Conservation (phyloP, 2,329 filamentous ascomycete species). For the Alternaria sp. region DNA sequence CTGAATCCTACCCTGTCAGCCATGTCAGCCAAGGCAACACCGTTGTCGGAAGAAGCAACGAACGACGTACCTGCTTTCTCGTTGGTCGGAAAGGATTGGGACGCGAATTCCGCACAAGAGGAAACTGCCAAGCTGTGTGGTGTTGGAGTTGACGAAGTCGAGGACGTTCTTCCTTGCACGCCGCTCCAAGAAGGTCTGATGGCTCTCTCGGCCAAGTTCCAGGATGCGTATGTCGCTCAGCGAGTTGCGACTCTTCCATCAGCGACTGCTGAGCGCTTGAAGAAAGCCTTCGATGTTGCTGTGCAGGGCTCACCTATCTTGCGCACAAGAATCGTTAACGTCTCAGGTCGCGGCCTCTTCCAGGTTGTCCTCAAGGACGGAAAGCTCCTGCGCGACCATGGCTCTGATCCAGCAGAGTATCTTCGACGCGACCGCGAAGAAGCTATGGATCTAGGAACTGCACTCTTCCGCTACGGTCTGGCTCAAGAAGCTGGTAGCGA, state of each 20-base stretch:
- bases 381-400: slow-evolving; percentile 37
- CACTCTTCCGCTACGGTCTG: slow-evolving; percentile 48
- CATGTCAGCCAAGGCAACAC: slow-evolving; percentile 52
- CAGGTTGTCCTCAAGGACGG: slow-evolving; percentile 48
- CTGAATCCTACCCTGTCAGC: slow-evolving; percentile 51
- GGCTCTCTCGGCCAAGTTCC: slow-evolving; percentile 47
- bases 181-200: slow-evolving; percentile 52
- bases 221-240: slow-evolving; percentile 49
- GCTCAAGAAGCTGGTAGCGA: slow-evolving; percentile 29
- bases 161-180: slow-evolving; percentile 53
- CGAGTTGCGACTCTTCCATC: slow-evolving; percentile 41
- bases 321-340: slow-evolving; percentile 49
- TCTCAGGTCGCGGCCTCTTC: slow-evolving; percentile 45
- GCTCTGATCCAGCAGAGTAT: slow-evolving; percentile 38
- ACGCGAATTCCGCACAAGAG: slow-evolving; percentile 37
- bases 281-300: slow-evolving; percentile 47
- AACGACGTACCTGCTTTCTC: slow-evolving; percentile 43
- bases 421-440: slow-evolving; percentile 43
- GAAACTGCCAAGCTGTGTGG: slow-evolving; percentile 49
- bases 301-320: slow-evolving; percentile 43
- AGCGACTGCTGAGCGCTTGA: slow-evolving; percentile 41
- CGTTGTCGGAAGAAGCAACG: slow-evolving; percentile 22
- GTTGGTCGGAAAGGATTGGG: slow-evolving; percentile 33
- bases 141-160: slow-evolving; percentile 30
- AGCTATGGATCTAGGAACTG: slow-evolving; percentile 49